Percentiles rank a stretch among this genome's conserved stretches.
phyloP scores from a whole-genome alignment of 768 basidiomycete genomes.

The Lactifluus hygrophoroides region DNA sequence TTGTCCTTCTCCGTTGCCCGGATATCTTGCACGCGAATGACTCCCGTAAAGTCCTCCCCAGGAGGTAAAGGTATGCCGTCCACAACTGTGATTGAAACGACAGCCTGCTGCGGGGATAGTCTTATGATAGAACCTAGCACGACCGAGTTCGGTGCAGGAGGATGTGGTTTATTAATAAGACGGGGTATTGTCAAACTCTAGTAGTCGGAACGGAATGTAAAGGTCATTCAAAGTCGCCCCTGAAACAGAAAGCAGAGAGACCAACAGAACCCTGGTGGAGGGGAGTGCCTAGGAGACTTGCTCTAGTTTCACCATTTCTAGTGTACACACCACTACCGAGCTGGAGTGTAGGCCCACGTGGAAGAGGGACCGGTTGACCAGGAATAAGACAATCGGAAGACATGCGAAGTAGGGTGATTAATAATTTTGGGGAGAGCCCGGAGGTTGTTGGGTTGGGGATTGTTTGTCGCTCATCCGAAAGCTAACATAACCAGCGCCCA shows the following conservation, averaged over 20 bases:
- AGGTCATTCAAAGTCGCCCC: slow-evolving; percentile 20
- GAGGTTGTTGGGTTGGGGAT: slow-evolving; percentile 6
- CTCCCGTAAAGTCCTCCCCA: slow-evolving; percentile 84
- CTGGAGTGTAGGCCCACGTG: slow-evolving; percentile 45
- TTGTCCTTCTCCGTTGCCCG: slow-evolving; percentile 86
- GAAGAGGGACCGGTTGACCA: slow-evolving; percentile 64
- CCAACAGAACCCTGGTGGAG: slow-evolving; percentile 57
- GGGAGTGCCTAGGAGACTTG: slow-evolving; percentile 63
- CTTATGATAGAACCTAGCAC: slow-evolving; percentile 79
- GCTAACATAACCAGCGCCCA: slow-evolving; percentile 23
- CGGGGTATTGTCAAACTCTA: slow-evolving; percentile 58
- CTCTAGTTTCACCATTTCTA: slow-evolving; percentile 54
- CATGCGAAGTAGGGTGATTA: slow-evolving; percentile 22
- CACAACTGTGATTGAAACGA: slow-evolving; percentile 76
- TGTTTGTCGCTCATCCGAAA: slow-evolving; percentile 21
- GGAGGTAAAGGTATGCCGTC: slow-evolving; percentile 75
- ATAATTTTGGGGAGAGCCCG: neutral
- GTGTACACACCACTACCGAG: slow-evolving; percentile 61
- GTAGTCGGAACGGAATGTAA: neutral
- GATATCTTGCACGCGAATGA: slow-evolving; percentile 84
- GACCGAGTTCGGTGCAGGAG: slow-evolving; percentile 65
- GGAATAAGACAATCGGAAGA: slow-evolving; percentile 45
- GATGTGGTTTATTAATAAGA: slow-evolving; percentile 60
- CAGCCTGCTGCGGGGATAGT: slow-evolving; percentile 75
- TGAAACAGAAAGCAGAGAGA: slow-evolving; percentile 29